phyloP scores from a whole-genome alignment of 176 grass and related monocot genomes.

The Puccinellia tenuiflora region DNA sequence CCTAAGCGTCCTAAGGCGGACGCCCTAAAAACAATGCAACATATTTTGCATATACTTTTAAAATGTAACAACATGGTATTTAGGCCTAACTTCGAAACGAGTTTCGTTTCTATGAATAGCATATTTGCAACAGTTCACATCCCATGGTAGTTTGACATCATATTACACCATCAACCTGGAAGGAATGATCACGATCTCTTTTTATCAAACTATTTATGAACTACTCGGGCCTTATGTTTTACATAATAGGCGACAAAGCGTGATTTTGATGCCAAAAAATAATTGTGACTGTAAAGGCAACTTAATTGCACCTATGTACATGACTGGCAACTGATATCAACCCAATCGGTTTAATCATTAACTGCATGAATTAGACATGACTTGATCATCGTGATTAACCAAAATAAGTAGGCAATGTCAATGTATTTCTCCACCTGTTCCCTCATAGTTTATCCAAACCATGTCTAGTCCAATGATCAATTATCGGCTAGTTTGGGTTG shows the following conservation, averaged over 20 bases:
- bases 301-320: neutral
- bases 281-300: neutral
- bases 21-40: too few species aligned
- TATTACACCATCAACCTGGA: neutral
- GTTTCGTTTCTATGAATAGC: neutral
- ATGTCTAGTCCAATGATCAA: neutral
- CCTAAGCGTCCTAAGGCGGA: too few species aligned
- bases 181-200: neutral
- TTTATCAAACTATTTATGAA: neutral
- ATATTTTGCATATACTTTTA: neutral
- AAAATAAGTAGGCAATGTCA: neutral
- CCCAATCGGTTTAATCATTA: neutral
- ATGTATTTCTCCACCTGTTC: neutral
- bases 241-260: neutral
- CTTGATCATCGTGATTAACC: neutral
- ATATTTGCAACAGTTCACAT: neutral
- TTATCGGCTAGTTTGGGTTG: neutral
- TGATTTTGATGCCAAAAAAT: neutral
- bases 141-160: neutral
- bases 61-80: conserved; percentile 9
- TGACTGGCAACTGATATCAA: neutral
- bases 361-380: neutral
- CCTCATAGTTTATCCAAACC: neutral
- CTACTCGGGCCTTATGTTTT: neutral
- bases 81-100: neutral